Evolutionary conservation across 257 asterid genomes (phyloP).

Genomic region (Solanum pennellii): DNA sequence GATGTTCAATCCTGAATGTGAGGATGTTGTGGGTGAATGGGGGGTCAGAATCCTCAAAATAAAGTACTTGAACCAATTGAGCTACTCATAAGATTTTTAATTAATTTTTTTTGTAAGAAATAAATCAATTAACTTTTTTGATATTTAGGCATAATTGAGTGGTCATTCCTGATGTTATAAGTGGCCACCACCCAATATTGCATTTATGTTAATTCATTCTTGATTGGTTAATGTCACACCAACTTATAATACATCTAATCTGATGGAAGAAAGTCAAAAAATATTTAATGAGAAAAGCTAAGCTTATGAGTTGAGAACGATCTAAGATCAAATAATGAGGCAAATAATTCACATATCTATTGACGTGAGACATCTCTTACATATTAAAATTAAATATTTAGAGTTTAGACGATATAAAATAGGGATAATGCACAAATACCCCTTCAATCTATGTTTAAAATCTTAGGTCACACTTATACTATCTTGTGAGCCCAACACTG

Average conservation of each 20-base stretch:
- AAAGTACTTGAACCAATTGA: too few relatives aligned
- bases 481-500: too few relatives aligned
- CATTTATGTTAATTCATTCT: background rate
- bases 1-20: background rate
- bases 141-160: background rate
- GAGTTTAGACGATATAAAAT: background rate
- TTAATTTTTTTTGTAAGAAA: background rate
- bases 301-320: background rate
- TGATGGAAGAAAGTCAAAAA: background rate
- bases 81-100: rapidly evolving
- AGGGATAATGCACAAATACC: too few relatives aligned
- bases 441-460: too few relatives aligned
- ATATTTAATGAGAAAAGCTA: background rate
- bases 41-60: background rate
- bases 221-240: background rate
- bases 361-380: background rate
- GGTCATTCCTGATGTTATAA: background rate
- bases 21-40: background rate
- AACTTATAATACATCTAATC: background rate
- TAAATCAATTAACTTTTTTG: background rate
- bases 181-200: background rate
- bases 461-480: too few relatives aligned
- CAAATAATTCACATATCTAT: background rate
- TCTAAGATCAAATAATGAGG: background rate
- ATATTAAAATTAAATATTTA: background rate